Conservation (phyloP, 2,329 filamentous ascomycete species). For the Sporothrix brunneoviolacea region DNA sequence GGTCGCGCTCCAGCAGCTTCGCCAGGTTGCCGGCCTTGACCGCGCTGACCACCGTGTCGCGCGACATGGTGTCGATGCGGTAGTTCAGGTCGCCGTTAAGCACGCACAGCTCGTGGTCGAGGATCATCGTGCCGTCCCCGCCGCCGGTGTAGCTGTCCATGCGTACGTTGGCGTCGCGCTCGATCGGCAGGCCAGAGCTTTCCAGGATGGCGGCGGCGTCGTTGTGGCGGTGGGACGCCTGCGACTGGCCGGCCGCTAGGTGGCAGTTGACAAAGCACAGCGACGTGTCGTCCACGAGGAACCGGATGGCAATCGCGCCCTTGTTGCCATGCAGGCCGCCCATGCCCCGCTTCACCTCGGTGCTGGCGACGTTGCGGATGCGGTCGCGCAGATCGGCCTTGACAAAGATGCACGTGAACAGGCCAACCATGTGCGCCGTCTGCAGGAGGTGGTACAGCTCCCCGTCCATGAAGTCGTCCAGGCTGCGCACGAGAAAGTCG, state of each 20-base stretch:
- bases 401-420: constrained; percentile 95
- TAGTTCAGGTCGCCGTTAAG: constrained; percentile 97
- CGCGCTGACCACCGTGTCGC: constrained; percentile 83
- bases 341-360: constrained; percentile 93
- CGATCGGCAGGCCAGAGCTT: constrained; percentile 62
- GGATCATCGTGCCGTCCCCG: constrained; percentile 89
- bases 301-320: constrained; percentile 85
- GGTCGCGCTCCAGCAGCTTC: constrained; percentile 88
- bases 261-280: constrained; percentile 97
- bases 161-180: constrained; percentile 59
- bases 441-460: constrained; percentile 81
- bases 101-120: constrained; percentile 96
- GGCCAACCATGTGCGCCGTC: constrained; percentile 80
- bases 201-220: constrained; percentile 89
- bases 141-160: constrained; percentile 79
- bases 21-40: constrained; percentile 72
- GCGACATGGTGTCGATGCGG: constrained; percentile 93
- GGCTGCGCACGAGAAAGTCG: constrained; percentile 73
- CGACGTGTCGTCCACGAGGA: constrained; percentile 87
- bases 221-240: constrained; percentile 85
- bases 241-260: constrained; percentile 85
- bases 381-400: constrained; percentile 70
- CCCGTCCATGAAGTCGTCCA: constrained; percentile 77
- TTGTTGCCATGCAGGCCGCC: constrained; percentile 95
- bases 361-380: constrained; percentile 68